Conservation (phyloP, 768 basidiomycete genomes). For the Lactarius tabidus region DNA sequence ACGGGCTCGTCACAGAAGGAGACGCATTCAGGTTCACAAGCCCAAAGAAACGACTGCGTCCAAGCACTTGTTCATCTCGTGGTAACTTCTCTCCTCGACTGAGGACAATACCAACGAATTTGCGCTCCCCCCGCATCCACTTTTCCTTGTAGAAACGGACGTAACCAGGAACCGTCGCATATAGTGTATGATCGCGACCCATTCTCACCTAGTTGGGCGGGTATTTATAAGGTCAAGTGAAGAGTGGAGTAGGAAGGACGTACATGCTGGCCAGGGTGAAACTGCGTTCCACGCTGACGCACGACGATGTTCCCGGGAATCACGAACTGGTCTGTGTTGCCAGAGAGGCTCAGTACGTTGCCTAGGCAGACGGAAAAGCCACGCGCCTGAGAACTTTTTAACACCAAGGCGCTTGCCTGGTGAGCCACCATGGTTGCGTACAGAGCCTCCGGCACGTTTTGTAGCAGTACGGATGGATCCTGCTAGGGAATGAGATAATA, state of each 20-base stretch:
- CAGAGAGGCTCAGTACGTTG: neutral
- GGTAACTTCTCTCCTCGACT: constrained; percentile 83
- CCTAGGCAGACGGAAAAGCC: neutral
- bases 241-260: constrained; percentile 5
- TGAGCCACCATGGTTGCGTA: constrained; percentile 89
- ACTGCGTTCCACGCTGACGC: constrained; percentile 86
- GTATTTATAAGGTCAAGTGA: neutral
- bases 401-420: constrained; percentile 91
- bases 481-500: constrained; percentile 30
- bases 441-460: constrained; percentile 92
- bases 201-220: constrained; percentile 64
- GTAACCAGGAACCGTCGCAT: constrained; percentile 83
- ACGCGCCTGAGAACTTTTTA: constrained; percentile 91
- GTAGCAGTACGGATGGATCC: constrained; percentile 86
- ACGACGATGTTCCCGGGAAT: constrained; percentile 95
- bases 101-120: constrained; percentile 80
- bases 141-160: constrained; percentile 92
- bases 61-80: constrained; percentile 63
- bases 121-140: constrained; percentile 67
- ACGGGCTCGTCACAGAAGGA: neutral
- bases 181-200: constrained; percentile 94
- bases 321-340: constrained; percentile 73
- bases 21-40: constrained; percentile 58
- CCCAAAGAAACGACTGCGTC: constrained; percentile 84
- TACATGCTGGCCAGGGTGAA: constrained; percentile 94